Base-by-base conservation (phyloP, 2,329 filamentous ascomycete species). In the Beauveria sp. region DNA sequence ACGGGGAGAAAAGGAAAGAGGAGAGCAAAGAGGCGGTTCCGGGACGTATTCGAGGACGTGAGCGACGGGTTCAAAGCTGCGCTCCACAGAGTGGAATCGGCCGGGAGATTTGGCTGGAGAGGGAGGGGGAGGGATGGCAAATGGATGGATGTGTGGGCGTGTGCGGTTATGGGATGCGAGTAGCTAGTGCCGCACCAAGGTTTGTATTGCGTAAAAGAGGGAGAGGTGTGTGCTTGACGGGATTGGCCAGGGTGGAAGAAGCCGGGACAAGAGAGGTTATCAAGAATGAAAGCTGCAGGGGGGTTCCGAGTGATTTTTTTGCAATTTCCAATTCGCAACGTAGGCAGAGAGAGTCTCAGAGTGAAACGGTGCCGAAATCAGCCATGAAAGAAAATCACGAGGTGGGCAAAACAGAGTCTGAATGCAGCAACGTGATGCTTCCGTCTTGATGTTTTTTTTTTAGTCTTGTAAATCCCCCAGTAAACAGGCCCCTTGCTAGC, bases 71-170 rank as follows among this genome's bases (percentile, higher is more conserved):
- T 59, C 46, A 45, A 26, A 54, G 56, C 42, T 16, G 51, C 30
- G 34, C 54, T 62, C 60, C 61, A 62, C 56, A 57, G 42, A 50
- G 61, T 62, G 61, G 61, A 62, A 62, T 62, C 61, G 61, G 61
- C 50, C 50, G 61, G 61, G 56, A 55, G 61, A 59, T 62, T 62
- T 58, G 55, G 38, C 38, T 53, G 49, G 54, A 50, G 54, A 30
- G 26, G 28, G 24, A 26, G 28, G 24, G 54, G 10, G 40, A 46
- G 10, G 46, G 50, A 20, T n/a, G 38, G 58, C 30, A 12, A 34
- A 50, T 52, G 58, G 45, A 42, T 24, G 47, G 12, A n/a, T 51
- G 8, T 28, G 24, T 20, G 53, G 12, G 38, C 20, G 49, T 45
- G 40, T 14, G 28, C 34, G 16, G 26, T 52, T 42, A 34, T 34